Conservation (phyloP, 768 basidiomycete species). For the Lanmaoa rubissima region DNA sequence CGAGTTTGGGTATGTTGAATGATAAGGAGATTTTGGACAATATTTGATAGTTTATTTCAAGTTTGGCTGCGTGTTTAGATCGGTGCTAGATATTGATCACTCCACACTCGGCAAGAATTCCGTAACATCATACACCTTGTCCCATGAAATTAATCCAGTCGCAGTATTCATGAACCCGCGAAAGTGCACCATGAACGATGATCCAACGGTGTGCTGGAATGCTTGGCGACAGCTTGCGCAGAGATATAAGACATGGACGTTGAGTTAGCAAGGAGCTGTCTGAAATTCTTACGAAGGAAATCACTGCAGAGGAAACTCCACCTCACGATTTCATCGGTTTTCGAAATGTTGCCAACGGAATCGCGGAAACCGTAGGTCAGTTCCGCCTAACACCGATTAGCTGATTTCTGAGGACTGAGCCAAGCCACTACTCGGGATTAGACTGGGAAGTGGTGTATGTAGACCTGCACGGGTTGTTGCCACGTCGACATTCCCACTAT, state of each 20-base stretch:
- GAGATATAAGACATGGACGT: constrained; percentile 29
- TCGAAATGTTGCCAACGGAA: constrained; percentile 16
- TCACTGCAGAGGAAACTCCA: not conserved
- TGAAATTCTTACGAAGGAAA: not conserved
- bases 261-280: not conserved
- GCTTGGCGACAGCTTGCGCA: constrained; percentile 47
- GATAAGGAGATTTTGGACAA: no score
- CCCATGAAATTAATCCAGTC: constrained; percentile 62
- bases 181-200: constrained; percentile 64
- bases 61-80: no score
- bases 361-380: constrained; percentile 11
- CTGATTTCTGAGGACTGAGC: not conserved
- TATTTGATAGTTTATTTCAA: no score
- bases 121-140: constrained; percentile 70
- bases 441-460: constrained; percentile 11
- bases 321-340: not conserved
- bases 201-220: constrained; percentile 68
- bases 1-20: no score
- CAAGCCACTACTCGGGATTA: constrained; percentile 16
- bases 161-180: constrained; percentile 31
- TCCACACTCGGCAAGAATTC: constrained; percentile 71
- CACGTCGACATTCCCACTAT: not conserved
- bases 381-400: not conserved
- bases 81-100: not conserved
- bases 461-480: not conserved